phyloP scores from a whole-genome alignment of 306 rosid species.

The Argentina anserina region DNA sequence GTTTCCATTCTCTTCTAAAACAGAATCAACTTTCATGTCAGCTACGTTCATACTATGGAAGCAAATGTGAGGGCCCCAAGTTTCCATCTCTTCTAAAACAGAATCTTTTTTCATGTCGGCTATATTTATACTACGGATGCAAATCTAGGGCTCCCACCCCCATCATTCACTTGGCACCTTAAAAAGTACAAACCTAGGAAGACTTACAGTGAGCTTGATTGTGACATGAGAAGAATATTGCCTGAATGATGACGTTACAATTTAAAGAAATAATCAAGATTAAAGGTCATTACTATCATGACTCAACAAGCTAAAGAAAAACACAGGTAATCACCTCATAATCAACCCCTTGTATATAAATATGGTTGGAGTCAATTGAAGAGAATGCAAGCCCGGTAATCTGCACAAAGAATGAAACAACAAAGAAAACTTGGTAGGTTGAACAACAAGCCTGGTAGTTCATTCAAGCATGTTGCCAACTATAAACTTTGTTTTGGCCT shows the following conservation, averaged over 20 bases:
- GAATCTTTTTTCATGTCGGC: too few relatives aligned
- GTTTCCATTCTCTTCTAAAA: too few relatives aligned
- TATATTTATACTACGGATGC: too few relatives aligned
- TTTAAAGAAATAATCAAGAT: background rate
- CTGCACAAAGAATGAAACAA: slow-evolving; percentile 37
- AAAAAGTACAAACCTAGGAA: too few relatives aligned
- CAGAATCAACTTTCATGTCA: too few relatives aligned
- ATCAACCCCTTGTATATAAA: slow-evolving; percentile 87
- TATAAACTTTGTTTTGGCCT: background rate
- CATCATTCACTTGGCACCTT: too few relatives aligned
- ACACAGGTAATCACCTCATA: slow-evolving; percentile 54
- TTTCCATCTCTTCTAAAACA: too few relatives aligned
- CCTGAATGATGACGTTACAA: background rate
- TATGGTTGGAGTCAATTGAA: slow-evolving; percentile 57
- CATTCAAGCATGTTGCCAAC: slow-evolving; percentile 4
- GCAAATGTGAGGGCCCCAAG: too few relatives aligned
- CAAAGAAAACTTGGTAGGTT: background rate
- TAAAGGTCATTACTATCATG: background rate
- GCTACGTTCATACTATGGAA: too few relatives aligned
- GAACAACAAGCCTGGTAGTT: slow-evolving; percentile 2
- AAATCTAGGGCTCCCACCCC: too few relatives aligned
- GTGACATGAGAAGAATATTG: background rate
- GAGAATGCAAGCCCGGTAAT: slow-evolving; percentile 86
- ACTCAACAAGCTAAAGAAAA: background rate
- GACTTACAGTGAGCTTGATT: too few relatives aligned